phyloP scores from a whole-genome alignment of 192 early-diverging fungal species.

The Coemansia sp. region DNA sequence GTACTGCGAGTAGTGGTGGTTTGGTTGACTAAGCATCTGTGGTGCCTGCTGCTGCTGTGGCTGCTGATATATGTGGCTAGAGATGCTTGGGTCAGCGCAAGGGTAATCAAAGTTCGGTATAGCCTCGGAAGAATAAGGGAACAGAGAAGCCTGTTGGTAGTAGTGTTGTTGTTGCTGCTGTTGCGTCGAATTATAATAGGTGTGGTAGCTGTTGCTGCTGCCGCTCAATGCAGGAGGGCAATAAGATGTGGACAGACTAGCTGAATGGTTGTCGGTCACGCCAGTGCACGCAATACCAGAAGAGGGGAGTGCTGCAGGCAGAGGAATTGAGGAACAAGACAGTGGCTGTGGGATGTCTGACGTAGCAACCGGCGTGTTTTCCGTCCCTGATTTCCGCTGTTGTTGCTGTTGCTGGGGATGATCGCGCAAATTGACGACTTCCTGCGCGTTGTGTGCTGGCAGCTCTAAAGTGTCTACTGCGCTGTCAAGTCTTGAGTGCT shows the following conservation, averaged over 20 bases:
- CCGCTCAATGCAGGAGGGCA: not conserved
- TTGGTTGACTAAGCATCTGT: constrained; percentile 21
- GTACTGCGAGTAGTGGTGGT: constrained; percentile 12
- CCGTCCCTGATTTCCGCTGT: not conserved
- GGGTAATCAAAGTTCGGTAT: not conserved
- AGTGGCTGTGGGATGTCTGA: not conserved
- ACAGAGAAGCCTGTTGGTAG: not conserved
- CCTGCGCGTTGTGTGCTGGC: constrained; percentile 10
- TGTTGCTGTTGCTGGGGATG: constrained; percentile 7
- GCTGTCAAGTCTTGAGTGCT: constrained; percentile 27
- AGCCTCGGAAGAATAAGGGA: constrained; percentile 3
- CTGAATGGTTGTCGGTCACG: not conserved
- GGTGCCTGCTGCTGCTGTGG: constrained; percentile 8
- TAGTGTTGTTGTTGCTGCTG: not conserved
- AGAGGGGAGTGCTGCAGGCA: constrained; percentile 11
- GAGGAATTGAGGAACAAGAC: constrained; percentile 11
- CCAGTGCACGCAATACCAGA: not conserved
- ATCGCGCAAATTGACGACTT: not conserved
- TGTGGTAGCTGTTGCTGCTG: constrained; percentile 1
- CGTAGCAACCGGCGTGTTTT: not conserved
- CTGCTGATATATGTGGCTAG: constrained; percentile 4
- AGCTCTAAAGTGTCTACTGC: constrained; percentile 3
- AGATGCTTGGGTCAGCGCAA: not conserved
- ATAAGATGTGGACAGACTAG: not conserved
- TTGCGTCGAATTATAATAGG: too few relatives aligned